Percentiles rank a stretch among this genome's conserved stretches.
Evolutionary conservation across 164 flowering plant species (phyloP).

Genomic region (Aristolochia contorta): DNA sequence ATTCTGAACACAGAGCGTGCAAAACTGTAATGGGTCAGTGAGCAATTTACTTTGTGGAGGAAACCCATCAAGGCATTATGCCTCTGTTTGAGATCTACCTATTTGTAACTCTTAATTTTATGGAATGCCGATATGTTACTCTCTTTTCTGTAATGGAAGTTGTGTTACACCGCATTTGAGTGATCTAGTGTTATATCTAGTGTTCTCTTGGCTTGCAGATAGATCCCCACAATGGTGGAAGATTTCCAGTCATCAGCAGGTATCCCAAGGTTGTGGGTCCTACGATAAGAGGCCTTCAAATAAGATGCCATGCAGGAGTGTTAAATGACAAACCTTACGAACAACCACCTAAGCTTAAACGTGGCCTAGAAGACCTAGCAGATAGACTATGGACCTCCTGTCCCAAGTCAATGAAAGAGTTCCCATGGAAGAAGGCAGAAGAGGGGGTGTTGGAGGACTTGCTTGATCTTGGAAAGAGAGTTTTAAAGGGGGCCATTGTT

Average conservation of each 20-base stretch:
- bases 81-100: too few species aligned
- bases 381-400: slow-evolving; percentile 25
- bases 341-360: slow-evolving; percentile 18
- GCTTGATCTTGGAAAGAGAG: slow-evolving; percentile 24
- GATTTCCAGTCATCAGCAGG: neutral
- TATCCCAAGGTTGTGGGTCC: neutral
- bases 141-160: too few species aligned
- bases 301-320: slow-evolving; percentile 8
- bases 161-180: too few species aligned
- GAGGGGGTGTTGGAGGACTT: slow-evolving; percentile 17
- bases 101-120: too few species aligned
- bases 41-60: too few species aligned
- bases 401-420: slow-evolving; percentile 37
- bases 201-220: slow-evolving; percentile 7
- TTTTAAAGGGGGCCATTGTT: slow-evolving; percentile 42
- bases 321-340: slow-evolving; percentile 18
- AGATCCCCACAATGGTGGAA: slow-evolving; percentile 4
- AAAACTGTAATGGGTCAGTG: too few species aligned
- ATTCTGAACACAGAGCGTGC: too few species aligned
- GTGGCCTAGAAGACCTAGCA: slow-evolving; percentile 13
- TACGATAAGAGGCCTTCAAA: neutral
- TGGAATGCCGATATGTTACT: too few species aligned
- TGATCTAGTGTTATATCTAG: too few species aligned
- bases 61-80: too few species aligned
- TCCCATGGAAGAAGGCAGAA: slow-evolving; percentile 58